Evolutionary conservation across 345 rosid genomes (phyloP).

Genomic region (Gynandropsis gynandra): DNA sequence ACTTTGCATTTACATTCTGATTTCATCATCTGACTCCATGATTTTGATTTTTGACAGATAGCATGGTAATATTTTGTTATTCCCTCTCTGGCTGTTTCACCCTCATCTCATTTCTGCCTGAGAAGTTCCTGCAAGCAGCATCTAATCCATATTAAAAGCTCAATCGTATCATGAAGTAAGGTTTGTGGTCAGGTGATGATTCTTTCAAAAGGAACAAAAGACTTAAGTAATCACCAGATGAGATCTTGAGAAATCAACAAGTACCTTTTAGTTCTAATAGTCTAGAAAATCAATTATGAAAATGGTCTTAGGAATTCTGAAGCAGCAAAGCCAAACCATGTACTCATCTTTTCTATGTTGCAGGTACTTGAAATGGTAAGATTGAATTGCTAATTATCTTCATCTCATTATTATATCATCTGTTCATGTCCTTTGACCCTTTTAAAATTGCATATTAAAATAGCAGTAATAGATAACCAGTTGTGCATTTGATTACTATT

Average conservation of each 20-base stretch:
- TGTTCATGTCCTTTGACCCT: not conserved
- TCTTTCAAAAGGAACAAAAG: conserved; percentile 17
- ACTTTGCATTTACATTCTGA: conserved; percentile 3
- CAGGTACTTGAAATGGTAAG: conserved; percentile 29
- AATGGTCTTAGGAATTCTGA: conserved; percentile 38
- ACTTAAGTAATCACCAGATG: conserved; percentile 29
- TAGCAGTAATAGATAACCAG: conserved; percentile 18
- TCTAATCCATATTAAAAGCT: conserved; percentile 1
- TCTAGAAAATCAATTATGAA: conserved; percentile 25
- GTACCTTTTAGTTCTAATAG: conserved; percentile 37
- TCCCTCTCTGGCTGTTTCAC: conserved; percentile 37
- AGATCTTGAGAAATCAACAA: conserved; percentile 40
- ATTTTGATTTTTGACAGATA: conserved; percentile 43
- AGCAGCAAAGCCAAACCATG: conserved; percentile 12
- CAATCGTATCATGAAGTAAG: conserved; percentile 25
- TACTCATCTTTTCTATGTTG: conserved; percentile 17
- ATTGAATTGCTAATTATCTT: conserved; percentile 15
- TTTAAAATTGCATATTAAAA: conserved; percentile 19
- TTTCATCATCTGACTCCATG: conserved; percentile 7
- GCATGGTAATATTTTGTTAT: conserved; percentile 36
- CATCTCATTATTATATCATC: not conserved
- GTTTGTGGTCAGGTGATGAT: conserved; percentile 10
- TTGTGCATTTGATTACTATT: not conserved
- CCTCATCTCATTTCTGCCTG: conserved; percentile 26
- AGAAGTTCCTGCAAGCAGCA: conserved; percentile 23